Percentiles rank a stretch among this genome's conserved stretches.
Evolutionary conservation across 192 early-diverging fungal species (phyloP).

Genomic region (Jimgerdemannia flammicorona): DNA sequence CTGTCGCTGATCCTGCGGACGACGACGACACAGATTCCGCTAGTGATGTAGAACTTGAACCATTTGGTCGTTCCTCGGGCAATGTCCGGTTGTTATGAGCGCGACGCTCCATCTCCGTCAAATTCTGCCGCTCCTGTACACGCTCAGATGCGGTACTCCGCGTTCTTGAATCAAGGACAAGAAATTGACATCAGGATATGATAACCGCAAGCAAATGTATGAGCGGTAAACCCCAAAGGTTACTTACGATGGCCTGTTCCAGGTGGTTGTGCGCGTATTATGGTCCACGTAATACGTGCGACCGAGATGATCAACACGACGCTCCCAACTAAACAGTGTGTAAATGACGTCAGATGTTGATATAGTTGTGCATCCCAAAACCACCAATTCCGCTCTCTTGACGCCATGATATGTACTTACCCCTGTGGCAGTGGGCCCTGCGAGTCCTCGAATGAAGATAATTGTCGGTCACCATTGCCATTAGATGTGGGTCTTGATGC

Average conservation of each 20-base stretch:
- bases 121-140: slow-evolving; percentile 42
- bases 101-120: slow-evolving; percentile 71
- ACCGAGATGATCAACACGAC: slow-evolving; percentile 88
- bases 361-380: neutral
- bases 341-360: too few species aligned
- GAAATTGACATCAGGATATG: neutral
- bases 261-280: slow-evolving; percentile 93
- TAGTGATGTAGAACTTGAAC: slow-evolving; percentile 31
- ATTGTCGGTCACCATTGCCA: neutral
- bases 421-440: slow-evolving; percentile 16
- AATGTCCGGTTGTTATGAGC: slow-evolving; percentile 81
- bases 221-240: neutral
- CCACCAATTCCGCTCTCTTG: neutral
- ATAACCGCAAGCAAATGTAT: neutral
- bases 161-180: neutral
- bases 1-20: slow-evolving; percentile 3
- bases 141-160: slow-evolving; percentile 12
- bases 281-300: slow-evolving; percentile 98
- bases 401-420: slow-evolving; percentile 2
- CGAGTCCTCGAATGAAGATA: slow-evolving; percentile 4
- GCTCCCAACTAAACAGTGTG: slow-evolving; percentile 77
- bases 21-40: slow-evolving; percentile 10
- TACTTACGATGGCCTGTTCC: slow-evolving; percentile 60
- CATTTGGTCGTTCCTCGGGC: slow-evolving; percentile 56
- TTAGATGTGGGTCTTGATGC: neutral